Evolutionary conservation across 2,329 filamentous ascomycete species (phyloP), one percentile per base, ranked within the genome.

Genomic region (Pseudogymnoascus sp.): DNA sequence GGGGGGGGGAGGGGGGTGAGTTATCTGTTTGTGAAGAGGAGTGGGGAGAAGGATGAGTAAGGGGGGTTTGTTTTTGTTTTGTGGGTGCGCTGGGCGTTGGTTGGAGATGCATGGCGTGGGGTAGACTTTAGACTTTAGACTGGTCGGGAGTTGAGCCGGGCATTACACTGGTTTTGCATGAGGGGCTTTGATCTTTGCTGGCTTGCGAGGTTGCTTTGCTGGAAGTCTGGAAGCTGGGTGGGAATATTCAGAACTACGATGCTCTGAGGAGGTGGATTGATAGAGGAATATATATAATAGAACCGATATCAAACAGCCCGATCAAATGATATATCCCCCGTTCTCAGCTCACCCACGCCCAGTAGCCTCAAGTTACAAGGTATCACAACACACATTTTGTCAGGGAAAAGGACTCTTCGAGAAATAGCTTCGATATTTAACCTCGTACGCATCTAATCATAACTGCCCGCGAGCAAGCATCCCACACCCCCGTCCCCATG

Each of bases 21-120:
- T 9, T 84, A 79, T 67, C 67, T 84, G 23, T 78, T 84, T 69
- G 77, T 78, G 25, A 84, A 73, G 64, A 69, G 45, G 33, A 63
- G 38, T 45, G 55, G 55, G 33, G 45, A 52, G 45, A 52, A 19
- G 8, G 45, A 19, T 28, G 45, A 19, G 45, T 52, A 33, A 7
- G n/a, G 23, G 45, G 3, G 16, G 5, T 0, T 2, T 5, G 14
- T 1, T 16, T 28, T 3, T 30, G 45, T 28, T 28, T 49, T 7
- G 22, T 45, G 19, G 5, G 14, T n/a, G n/a, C n/a, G n/a, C n/a
- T 19, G 19, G 14, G 42, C 8, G 14, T 5, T 49, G 45, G 45
- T n/a, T 30, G 5, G 23, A 6, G 25, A 4, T 55, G 45, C 45
- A 55, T 55, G 8, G 45, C 45, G n/a, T 5, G 25, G 39, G 22